phyloP scores from a whole-genome alignment of 1,284 basidiomycete species.

The Boletellus deceptivus region DNA sequence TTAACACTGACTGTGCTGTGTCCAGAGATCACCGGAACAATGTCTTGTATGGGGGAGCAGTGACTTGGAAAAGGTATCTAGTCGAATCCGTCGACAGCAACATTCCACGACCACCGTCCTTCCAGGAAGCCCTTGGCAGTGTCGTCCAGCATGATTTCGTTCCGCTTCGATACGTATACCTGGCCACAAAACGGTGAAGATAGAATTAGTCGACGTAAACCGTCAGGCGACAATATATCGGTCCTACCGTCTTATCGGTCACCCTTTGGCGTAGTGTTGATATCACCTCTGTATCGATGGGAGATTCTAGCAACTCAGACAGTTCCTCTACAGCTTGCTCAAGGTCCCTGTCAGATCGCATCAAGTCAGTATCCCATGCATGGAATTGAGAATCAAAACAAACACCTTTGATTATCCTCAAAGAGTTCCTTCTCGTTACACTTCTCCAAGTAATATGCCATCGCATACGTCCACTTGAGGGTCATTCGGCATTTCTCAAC shows the following conservation, averaged over 20 bases:
- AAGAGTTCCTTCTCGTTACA: conserved; percentile 95
- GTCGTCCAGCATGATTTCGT: conserved; percentile 93
- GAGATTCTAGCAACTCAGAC: conserved; percentile 87
- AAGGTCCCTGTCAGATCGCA: conserved; percentile 62
- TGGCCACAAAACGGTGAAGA: conserved; percentile 26
- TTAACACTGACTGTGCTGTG: not conserved
- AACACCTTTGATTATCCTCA: conserved; percentile 90
- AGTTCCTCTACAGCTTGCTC: conserved; percentile 95
- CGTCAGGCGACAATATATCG: conserved; percentile 1
- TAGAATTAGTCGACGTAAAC: conserved; percentile 1
- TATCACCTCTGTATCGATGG: conserved; percentile 85
- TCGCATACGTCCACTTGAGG: conserved; percentile 99
- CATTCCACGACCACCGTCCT: conserved; percentile 79
- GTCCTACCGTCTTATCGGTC: conserved; percentile 85
- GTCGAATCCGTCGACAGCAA: conserved; percentile 61
- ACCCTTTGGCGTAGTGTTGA: conserved; percentile 85
- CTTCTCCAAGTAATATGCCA: conserved; percentile 92
- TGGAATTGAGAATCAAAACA: not conserved
- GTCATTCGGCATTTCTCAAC: conserved; percentile 91
- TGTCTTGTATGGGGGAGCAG: not conserved
- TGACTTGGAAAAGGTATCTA: conserved; percentile 18
- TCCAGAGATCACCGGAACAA: conserved; percentile 6
- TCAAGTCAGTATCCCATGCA: not conserved
- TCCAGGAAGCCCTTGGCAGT: conserved; percentile 90
- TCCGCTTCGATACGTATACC: conserved; percentile 96